A percentile compares a stretch with the other conserved stretches of the same genome.
phyloP scores from a whole-genome alignment of 2,329 filamentous ascomycete genomes.

The Colletotrichum sp. region DNA sequence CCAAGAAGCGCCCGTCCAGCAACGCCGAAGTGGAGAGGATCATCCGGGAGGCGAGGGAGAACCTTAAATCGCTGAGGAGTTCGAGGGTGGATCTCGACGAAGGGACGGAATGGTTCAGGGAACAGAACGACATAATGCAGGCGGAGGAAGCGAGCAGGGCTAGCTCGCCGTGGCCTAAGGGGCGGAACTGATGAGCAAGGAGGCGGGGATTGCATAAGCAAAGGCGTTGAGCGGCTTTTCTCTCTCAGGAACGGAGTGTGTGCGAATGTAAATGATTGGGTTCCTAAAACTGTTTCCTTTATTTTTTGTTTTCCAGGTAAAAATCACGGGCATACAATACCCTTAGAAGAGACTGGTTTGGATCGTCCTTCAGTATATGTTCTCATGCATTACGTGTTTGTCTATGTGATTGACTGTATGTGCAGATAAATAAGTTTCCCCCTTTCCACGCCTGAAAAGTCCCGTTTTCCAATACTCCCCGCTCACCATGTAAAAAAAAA shows the following conservation, averaged over 20 bases:
- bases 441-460: not conserved
- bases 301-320: constrained; percentile 9
- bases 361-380: not conserved
- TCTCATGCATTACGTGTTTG: not conserved
- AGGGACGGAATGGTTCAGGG: constrained; percentile 50
- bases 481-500: not conserved
- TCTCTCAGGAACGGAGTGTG: not conserved
- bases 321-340: constrained; percentile 5
- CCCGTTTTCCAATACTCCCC: not conserved
- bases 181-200: not conserved
- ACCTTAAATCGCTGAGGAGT: constrained; percentile 40
- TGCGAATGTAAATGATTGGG: not conserved
- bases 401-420: not conserved
- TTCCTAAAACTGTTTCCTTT: constrained; percentile 9
- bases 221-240: constrained; percentile 8
- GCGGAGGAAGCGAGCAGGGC: constrained; percentile 40
- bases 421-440: not conserved
- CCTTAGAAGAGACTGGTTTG: constrained; percentile 16
- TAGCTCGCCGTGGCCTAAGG: constrained; percentile 39
- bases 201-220: constrained; percentile 11
- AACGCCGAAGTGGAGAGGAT: constrained; percentile 39
- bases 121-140: constrained; percentile 48
- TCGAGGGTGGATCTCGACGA: constrained; percentile 52
- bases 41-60: constrained; percentile 45
- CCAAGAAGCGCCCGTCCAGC: constrained; percentile 33